These are phyloP conservation scores for Erythrobasidium yunnanense DNA, from an alignment of 768 basidiomycete genomes.

Conservation along the genomic window DNA sequence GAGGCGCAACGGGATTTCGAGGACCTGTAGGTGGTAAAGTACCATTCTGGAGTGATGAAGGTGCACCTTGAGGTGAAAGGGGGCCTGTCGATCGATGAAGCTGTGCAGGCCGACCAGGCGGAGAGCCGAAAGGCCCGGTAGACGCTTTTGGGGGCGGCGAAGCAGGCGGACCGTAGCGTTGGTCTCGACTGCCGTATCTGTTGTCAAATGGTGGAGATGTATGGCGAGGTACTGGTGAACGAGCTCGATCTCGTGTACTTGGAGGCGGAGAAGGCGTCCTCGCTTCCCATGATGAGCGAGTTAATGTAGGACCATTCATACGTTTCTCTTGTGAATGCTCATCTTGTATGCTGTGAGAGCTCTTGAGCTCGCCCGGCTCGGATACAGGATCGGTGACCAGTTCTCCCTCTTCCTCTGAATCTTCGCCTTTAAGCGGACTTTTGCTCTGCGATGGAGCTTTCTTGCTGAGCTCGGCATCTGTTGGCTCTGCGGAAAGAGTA, in stretches of 20 bases:
- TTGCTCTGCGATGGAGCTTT: neutral
- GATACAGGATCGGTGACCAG: neutral
- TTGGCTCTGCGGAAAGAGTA: neutral
- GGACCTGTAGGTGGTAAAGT: neutral
- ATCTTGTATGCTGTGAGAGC: too few species aligned
- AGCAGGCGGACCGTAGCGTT: too few species aligned
- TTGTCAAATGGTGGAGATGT: too few species aligned
- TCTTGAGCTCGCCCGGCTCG: slow-evolving; percentile 16
- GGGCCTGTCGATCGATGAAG: neutral
- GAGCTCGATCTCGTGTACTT: too few species aligned
- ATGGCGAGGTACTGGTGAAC: too few species aligned
- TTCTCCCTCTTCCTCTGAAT: slow-evolving; percentile 11
- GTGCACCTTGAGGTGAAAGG: neutral
- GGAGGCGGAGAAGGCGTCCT: too few species aligned
- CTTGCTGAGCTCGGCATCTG: neutral
- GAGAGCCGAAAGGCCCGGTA: neutral
- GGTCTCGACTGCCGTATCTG: too few species aligned
- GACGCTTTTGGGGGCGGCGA: neutral
- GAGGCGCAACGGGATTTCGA: neutral
- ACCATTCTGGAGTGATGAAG: neutral
- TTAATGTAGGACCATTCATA: too few species aligned
- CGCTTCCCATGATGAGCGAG: too few species aligned
- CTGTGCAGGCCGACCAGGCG: neutral
- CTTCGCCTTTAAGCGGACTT: neutral
- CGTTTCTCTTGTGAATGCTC: too few species aligned